phyloP scores from a whole-genome alignment of 2,329 filamentous ascomycete genomes.

The Sphaerulina musiva region DNA sequence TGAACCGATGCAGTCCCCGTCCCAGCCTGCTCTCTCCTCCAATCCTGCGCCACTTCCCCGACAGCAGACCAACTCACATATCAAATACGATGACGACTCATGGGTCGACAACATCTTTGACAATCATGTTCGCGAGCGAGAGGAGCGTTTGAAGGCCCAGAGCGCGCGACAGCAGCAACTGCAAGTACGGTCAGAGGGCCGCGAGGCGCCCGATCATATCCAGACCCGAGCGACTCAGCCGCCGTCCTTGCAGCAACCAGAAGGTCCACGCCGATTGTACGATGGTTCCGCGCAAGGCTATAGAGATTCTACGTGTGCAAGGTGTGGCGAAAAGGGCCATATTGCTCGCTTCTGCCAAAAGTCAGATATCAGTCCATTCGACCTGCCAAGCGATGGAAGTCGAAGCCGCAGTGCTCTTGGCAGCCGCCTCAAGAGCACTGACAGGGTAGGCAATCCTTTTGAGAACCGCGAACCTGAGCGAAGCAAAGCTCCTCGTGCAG shows the following conservation, averaged over 20 bases:
- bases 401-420: background rate
- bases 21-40: background rate
- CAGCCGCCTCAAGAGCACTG: background rate
- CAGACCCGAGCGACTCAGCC: background rate
- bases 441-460: background rate
- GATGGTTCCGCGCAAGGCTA: slow-evolving; percentile 1
- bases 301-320: slow-evolving; percentile 9
- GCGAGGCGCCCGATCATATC: background rate
- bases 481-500: background rate
- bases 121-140: slow-evolving; percentile 11
- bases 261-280: slow-evolving; percentile 6
- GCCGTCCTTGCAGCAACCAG: background rate
- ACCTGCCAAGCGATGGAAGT: background rate
- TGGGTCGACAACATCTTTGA: slow-evolving; percentile 13
- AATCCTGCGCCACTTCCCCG: background rate
- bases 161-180: slow-evolving; percentile 1
- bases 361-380: background rate
- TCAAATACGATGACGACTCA: slow-evolving; percentile 7
- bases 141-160: slow-evolving; percentile 1
- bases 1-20: background rate
- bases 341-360: slow-evolving; percentile 12
- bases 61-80: background rate
- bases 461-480: background rate
- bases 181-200: background rate
- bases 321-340: slow-evolving; percentile 18